Conservation (phyloP, 1,139 yeast genomes). For the Pichia sp. region DNA sequence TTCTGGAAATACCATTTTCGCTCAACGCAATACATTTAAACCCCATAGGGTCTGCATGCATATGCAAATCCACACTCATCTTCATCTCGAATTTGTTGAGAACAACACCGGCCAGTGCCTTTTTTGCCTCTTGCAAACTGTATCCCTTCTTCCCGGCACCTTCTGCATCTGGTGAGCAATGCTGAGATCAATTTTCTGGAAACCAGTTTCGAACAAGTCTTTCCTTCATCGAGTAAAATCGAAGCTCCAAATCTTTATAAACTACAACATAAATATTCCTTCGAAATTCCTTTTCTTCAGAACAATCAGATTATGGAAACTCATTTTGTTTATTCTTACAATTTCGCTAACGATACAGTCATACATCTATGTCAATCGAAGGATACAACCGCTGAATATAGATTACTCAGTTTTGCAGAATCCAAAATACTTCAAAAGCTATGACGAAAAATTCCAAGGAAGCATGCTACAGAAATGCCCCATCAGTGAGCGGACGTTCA, state of each 20-base stretch:
- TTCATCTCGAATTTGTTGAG: too few relatives aligned
- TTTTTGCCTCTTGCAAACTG: background rate
- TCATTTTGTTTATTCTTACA: background rate
- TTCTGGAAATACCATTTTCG: background rate
- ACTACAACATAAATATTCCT: background rate
- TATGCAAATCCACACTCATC: background rate
- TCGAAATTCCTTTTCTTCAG: background rate
- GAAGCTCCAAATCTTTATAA: background rate
- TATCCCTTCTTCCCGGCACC: background rate
- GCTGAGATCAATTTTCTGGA: slow-evolving; percentile 1
- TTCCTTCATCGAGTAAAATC: slow-evolving; percentile 2
- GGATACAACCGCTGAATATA: slow-evolving; percentile 3
- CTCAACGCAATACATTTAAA: background rate
- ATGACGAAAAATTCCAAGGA: slow-evolving; percentile 19
- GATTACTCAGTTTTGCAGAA: slow-evolving; percentile 4
- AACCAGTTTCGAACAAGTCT: background rate
- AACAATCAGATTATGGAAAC: slow-evolving; percentile 4
- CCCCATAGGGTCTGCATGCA: background rate
- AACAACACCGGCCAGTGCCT: background rate
- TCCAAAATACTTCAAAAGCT: slow-evolving; percentile 2
- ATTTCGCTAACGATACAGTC: slow-evolving; percentile 3
- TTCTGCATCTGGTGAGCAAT: background rate
- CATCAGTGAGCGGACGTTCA: slow-evolving; percentile 33
- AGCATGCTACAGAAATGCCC: slow-evolving; percentile 24
- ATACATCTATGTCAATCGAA: background rate